Conservation (phyloP, 2,329 filamentous ascomycete species). For the Endoconidiophora polonica region DNA sequence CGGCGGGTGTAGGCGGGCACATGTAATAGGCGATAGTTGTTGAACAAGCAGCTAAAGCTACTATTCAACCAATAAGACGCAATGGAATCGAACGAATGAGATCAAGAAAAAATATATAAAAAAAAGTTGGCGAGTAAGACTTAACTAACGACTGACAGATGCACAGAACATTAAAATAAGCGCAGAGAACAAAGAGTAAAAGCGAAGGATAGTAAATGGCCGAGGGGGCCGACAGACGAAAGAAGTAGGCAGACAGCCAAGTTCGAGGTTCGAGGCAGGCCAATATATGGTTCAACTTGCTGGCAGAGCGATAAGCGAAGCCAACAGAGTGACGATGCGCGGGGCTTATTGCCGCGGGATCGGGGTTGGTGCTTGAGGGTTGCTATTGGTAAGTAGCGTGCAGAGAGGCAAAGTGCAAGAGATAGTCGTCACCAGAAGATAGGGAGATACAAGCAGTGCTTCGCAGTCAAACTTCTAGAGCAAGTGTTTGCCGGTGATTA, state of each 20-base stretch:
- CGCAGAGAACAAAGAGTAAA: neutral
- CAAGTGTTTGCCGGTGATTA: too few species aligned
- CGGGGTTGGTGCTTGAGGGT: neutral
- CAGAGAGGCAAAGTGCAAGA: too few species aligned
- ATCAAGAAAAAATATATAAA: neutral
- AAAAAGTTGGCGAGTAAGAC: neutral
- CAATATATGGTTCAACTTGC: slow-evolving; percentile 7
- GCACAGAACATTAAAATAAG: neutral
- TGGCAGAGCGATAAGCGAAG: slow-evolving; percentile 12
- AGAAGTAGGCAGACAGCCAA: neutral
- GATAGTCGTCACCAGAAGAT: too few species aligned
- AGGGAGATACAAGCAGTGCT: too few species aligned
- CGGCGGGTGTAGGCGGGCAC: slow-evolving; percentile 20
- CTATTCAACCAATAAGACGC: neutral
- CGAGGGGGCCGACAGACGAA: neutral
- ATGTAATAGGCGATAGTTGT: slow-evolving; percentile 20
- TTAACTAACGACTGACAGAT: too few species aligned
- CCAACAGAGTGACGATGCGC: slow-evolving; percentile 12
- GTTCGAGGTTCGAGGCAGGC: neutral
- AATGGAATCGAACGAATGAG: neutral
- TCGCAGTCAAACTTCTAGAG: too few species aligned
- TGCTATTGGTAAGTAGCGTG: neutral
- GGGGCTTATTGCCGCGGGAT: slow-evolving; percentile 10
- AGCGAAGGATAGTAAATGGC: neutral
- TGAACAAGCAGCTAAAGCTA: too few species aligned